Evolutionary conservation across 2,329 filamentous ascomycete genomes (phyloP).

Genomic region (Arthroderma sp.): DNA sequence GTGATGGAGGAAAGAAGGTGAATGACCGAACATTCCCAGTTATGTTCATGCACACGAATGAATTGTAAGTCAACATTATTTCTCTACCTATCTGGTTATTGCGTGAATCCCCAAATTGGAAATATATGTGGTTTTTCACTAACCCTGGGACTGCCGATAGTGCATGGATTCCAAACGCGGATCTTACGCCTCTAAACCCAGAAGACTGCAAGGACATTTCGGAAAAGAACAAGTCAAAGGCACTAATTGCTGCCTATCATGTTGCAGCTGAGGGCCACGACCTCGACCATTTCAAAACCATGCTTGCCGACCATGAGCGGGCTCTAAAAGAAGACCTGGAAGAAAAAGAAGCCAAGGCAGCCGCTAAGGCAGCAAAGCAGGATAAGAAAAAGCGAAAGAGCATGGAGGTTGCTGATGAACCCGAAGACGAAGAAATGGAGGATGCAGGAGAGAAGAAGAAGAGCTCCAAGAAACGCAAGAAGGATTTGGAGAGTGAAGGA

Average conservation of each 20-base stretch:
- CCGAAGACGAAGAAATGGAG: constrained; percentile 45
- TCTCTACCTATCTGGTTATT: constrained; percentile 7
- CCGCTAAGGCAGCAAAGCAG: constrained; percentile 45
- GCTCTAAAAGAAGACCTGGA: constrained; percentile 46
- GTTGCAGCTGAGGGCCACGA: constrained; percentile 68
- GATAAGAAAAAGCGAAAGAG: constrained; percentile 40
- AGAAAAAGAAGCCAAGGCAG: constrained; percentile 53
- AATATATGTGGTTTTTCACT: neutral
- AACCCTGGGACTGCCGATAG: constrained; percentile 36
- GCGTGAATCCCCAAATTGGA: neutral
- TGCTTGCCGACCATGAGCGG: constrained; percentile 51
- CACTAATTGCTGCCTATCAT: constrained; percentile 63
- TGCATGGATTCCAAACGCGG: constrained; percentile 80
- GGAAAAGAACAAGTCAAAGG: constrained; percentile 65
- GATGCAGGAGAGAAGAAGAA: constrained; percentile 41
- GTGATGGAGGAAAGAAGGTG: constrained; percentile 74
- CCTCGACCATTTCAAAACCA: constrained; percentile 69
- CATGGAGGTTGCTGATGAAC: constrained; percentile 38
- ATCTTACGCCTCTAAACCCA: constrained; percentile 64
- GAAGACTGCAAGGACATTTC: constrained; percentile 57
- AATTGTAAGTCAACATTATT: constrained; percentile 64
- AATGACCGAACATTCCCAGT: constrained; percentile 81
- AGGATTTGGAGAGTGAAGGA: constrained; percentile 58
- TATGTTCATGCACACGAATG: constrained; percentile 90
- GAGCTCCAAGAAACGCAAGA: constrained; percentile 65